Base-by-base conservation (phyloP, 768 basidiomycete species). In the Lactifluus hygrophoroides region DNA sequence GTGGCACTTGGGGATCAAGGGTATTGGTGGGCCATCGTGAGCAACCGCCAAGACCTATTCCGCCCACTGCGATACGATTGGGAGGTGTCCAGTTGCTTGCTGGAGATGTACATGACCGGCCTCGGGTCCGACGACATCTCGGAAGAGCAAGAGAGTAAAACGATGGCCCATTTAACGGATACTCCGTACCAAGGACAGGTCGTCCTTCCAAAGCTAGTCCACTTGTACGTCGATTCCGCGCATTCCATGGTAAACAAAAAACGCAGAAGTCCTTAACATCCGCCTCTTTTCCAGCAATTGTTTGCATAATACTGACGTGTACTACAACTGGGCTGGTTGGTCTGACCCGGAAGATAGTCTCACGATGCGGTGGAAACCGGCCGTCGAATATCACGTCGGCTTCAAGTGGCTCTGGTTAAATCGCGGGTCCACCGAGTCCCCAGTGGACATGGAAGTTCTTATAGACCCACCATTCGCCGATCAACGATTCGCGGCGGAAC, bases 21-120 rank as follows among this genome's bases (percentile, higher is more conserved):
- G 3, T 80, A 77, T 59, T 80, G 76, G 76, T 80, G 77, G 77
- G 77, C 78, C 47, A 77, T 80, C 58, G 73, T 78, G n/a, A 71
- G 72, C 57, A 67, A 75, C 57, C 70, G 69, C 37, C 69, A 67
- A 14, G 74, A 77, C 35, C 64, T 79, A 8, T 76, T 74, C 56
- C 69, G 73, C 61, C 76, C 73, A 40, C 65, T 80, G 53, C 69
- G 68, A 55, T 77, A 69, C 63, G 77, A 78, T 58, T 80, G 74
- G 65, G 78, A 80, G 67, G 71, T 79, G 21, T 75, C 77, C 17
- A 77, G 74, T 62, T 80, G 78, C 61, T 66, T 80, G 51, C 58
- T 78, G 56, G 75, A 78, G 60, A 77, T 72, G 51, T 80, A 80
- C 65, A 61, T 62, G 49, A 74, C 72, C 13, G 73, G 74, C 10